These are phyloP conservation scores for Brassica rapa DNA, from an alignment of 345 rosid species.

Conservation along the genomic window DNA sequence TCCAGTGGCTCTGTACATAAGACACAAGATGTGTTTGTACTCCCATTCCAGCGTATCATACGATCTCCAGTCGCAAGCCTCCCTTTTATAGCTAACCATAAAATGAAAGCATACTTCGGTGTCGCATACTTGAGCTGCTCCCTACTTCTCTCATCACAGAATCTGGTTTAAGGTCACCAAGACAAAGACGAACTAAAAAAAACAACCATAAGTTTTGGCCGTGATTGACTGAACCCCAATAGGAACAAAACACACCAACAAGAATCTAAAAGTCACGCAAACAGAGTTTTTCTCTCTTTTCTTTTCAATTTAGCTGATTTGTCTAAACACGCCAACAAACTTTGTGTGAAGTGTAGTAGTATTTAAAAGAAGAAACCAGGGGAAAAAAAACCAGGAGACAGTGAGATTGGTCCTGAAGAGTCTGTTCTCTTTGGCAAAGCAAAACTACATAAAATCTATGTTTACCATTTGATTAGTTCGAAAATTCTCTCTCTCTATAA, in stretches of 20 bases:
- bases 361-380: background rate
- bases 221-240: background rate
- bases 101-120: no score
- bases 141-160: background rate
- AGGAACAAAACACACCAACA: background rate
- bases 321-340: slow-evolving; percentile 26
- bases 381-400: background rate
- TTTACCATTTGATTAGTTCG: background rate
- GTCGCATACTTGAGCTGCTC: no score
- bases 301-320: background rate
- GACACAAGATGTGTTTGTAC: no score
- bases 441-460: slow-evolving; percentile 10
- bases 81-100: no score
- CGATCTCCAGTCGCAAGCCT: no score
- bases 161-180: background rate
- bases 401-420: slow-evolving; percentile 20
- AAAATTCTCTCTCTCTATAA: slow-evolving; percentile 13
- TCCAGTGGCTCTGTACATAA: no score
- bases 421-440: slow-evolving; percentile 8
- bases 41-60: no score
- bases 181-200: background rate
- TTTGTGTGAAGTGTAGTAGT: slow-evolving; percentile 39
- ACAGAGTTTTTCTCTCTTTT: background rate
- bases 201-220: background rate
- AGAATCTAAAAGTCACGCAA: background rate